These are phyloP conservation scores for Umbelopsis sp. DNA, from an alignment of 192 early-diverging fungal genomes.

Conservation along the genomic window DNA sequence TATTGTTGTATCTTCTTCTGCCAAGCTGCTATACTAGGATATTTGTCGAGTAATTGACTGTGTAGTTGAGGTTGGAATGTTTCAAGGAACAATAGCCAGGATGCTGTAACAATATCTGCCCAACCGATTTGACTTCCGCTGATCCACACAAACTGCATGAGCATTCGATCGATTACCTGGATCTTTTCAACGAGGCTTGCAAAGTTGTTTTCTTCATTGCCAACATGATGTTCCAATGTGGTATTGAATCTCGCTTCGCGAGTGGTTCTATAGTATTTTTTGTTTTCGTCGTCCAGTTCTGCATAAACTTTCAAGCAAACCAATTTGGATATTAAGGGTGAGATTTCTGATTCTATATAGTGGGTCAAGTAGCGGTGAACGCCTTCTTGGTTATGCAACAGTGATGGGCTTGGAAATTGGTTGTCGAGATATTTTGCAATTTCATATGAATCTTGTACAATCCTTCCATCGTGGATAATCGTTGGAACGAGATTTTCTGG, in stretches of 20 bases:
- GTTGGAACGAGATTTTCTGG: background rate
- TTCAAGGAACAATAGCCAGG: background rate
- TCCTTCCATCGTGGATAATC: background rate
- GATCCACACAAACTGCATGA: background rate
- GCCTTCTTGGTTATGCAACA: background rate
- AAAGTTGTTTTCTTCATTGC: background rate
- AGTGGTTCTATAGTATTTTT: background rate
- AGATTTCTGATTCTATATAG: background rate
- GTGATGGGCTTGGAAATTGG: background rate
- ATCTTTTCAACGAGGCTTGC: background rate
- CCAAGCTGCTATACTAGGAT: background rate
- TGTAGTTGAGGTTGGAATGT: background rate
- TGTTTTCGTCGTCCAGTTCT: background rate
- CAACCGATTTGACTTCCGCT: background rate
- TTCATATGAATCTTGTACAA: background rate
- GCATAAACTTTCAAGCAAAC: background rate
- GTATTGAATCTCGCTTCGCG: background rate
- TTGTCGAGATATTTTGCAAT: background rate
- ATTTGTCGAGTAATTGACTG: background rate
- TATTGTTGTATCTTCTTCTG: background rate
- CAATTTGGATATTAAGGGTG: background rate
- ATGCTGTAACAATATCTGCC: background rate
- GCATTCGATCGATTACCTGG: background rate
- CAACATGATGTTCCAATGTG: background rate
- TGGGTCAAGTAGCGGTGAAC: background rate